These are phyloP conservation scores for Puccinia coronata DNA, from an alignment of 1,284 basidiomycete genomes.

Conservation along the genomic window DNA sequence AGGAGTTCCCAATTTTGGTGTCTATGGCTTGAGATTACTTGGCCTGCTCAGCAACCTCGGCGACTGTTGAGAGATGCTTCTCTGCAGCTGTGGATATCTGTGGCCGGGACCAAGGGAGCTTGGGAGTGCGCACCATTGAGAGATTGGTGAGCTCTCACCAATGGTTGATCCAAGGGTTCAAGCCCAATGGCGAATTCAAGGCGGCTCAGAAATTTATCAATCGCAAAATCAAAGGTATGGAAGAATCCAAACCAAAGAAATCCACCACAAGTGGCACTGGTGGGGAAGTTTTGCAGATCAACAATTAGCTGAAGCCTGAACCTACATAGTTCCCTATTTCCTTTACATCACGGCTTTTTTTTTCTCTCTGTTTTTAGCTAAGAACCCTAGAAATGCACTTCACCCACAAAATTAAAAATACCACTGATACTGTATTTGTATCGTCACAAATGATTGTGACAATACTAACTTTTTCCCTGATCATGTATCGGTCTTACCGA, in stretches of 20 bases:
- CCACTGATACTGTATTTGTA: too few species aligned
- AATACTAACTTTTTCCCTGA: not conserved
- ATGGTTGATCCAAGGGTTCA: too few species aligned
- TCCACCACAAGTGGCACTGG: not conserved
- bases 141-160: too few species aligned
- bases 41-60: too few species aligned
- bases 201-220: not conserved
- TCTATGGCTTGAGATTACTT: not conserved
- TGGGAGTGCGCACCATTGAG: not conserved
- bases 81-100: too few species aligned
- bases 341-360: too few species aligned
- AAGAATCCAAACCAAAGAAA: not conserved
- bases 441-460: too few species aligned
- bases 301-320: too few species aligned
- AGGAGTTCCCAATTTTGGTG: too few species aligned
- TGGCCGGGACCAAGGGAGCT: not conserved
- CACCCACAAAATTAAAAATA: not conserved
- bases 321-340: too few species aligned
- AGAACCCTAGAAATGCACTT: not conserved
- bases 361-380: too few species aligned
- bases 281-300: not conserved
- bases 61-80: not conserved
- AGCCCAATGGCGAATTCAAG: too few species aligned
- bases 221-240: not conserved
- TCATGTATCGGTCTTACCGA: not conserved